phyloP scores from a whole-genome alignment of 2,329 filamentous ascomycete genomes.

The Talaromyces sp. region DNA sequence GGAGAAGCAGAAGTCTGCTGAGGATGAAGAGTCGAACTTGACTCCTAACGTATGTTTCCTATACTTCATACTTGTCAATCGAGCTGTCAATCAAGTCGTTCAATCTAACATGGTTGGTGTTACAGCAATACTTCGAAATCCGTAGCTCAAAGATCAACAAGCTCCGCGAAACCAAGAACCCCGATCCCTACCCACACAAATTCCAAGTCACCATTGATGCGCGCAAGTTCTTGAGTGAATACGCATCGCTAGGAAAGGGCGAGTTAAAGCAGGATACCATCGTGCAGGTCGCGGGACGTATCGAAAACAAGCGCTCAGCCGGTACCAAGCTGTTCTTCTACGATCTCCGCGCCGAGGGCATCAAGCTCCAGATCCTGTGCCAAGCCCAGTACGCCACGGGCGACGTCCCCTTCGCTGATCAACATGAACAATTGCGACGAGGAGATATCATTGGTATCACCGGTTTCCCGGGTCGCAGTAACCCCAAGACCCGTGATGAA shows the following conservation, averaged over 20 bases:
- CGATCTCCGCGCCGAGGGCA: conserved; percentile 72
- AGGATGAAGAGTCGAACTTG: conserved; percentile 67
- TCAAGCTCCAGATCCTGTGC: conserved; percentile 86
- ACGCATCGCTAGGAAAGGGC: conserved; percentile 76
- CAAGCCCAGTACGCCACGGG: conserved; percentile 75
- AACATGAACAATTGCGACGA: conserved; percentile 83
- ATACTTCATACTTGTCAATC: neutral
- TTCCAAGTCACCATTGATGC: conserved; percentile 85
- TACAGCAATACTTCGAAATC: conserved; percentile 91
- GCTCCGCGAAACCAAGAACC: conserved; percentile 67
- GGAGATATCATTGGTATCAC: conserved; percentile 91
- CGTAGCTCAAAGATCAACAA: conserved; percentile 78
- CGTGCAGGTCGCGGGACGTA: conserved; percentile 75
- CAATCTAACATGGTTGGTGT: neutral
- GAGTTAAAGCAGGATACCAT: conserved; percentile 73
- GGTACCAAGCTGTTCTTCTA: conserved; percentile 90
- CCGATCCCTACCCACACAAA: conserved; percentile 90
- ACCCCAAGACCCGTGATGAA: conserved; percentile 81
- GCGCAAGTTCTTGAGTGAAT: conserved; percentile 73
- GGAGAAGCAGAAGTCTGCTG: conserved; percentile 59
- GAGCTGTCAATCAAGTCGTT: too few relatives aligned
- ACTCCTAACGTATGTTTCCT: conserved; percentile 61
- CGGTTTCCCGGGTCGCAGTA: conserved; percentile 79
- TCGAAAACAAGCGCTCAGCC: conserved; percentile 81
- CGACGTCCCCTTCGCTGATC: conserved; percentile 71